Conservation (phyloP, 495 filamentous ascomycete species). For the Letharia lupina region DNA sequence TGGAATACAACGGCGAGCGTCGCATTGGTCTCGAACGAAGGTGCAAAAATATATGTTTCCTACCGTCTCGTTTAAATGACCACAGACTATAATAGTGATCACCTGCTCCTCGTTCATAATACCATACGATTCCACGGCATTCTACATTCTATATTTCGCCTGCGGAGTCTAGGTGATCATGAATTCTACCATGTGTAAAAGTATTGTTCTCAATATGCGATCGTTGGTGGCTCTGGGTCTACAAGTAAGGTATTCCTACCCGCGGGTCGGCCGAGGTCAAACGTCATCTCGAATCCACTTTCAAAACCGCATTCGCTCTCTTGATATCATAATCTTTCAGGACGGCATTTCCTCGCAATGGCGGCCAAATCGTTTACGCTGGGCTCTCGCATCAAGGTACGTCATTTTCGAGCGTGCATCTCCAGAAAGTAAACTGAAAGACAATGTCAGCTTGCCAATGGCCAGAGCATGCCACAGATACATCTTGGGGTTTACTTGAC, state of each 20-base stretch:
- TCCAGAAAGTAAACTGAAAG: not conserved
- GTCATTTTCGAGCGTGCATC: not conserved
- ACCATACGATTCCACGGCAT: not conserved
- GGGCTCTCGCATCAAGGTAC: slow-evolving; percentile 16
- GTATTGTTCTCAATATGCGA: too few relatives aligned
- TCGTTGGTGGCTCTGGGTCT: not conserved
- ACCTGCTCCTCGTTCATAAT: too few relatives aligned
- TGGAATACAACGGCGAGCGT: too few relatives aligned
- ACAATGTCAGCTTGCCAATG: slow-evolving; percentile 42
- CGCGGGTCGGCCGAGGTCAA: slow-evolving; percentile 1
- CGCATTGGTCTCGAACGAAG: too few relatives aligned
- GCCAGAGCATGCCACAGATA: slow-evolving; percentile 51
- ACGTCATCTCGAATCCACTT: not conserved
- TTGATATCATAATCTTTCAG: not conserved
- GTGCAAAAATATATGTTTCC: too few relatives aligned
- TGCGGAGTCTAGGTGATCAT: not conserved
- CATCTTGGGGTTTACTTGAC: slow-evolving; percentile 61
- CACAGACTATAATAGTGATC: too few relatives aligned
- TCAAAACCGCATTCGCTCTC: not conserved
- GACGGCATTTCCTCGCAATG: not conserved
- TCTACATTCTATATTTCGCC: not conserved
- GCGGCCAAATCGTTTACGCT: slow-evolving; percentile 4
- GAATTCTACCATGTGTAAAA: not conserved
- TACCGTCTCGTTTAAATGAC: too few relatives aligned
- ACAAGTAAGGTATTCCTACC: not conserved